Conservation (phyloP, 2,329 filamentous ascomycete species). For the Zarea fungicola region DNA sequence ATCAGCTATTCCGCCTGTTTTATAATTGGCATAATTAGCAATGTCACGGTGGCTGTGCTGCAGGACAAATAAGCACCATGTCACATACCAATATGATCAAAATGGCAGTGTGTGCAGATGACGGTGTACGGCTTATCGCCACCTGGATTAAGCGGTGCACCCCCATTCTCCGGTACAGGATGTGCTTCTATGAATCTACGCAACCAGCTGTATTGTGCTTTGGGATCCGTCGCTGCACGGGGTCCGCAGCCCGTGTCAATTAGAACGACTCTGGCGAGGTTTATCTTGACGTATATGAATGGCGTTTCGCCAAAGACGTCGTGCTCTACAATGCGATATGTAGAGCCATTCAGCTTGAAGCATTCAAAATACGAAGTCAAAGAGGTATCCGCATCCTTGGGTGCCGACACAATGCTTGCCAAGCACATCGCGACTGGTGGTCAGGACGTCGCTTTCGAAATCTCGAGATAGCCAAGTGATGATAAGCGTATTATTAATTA, state of each 20-base stretch:
- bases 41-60: slow-evolving; percentile 15
- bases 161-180: slow-evolving; percentile 29
- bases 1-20: slow-evolving; percentile 29
- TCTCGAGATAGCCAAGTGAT: too few species aligned
- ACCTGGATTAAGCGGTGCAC: slow-evolving; percentile 31
- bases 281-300: slow-evolving; percentile 41
- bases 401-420: too few species aligned
- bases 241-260: slow-evolving; percentile 44
- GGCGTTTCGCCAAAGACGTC: slow-evolving; percentile 38
- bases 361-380: not conserved
- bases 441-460: too few species aligned
- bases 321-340: slow-evolving; percentile 39
- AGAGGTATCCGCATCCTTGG: too few species aligned
- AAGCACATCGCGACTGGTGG: too few species aligned
- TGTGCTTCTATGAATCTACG: slow-evolving; percentile 36
- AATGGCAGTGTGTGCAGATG: slow-evolving; percentile 43
- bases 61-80: not conserved
- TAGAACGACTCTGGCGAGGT: slow-evolving; percentile 31
- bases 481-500: too few species aligned
- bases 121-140: slow-evolving; percentile 32
- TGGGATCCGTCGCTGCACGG: too few species aligned
- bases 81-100: slow-evolving; percentile 31
- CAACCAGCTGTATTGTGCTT: slow-evolving; percentile 30
- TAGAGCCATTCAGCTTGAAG: slow-evolving; percentile 32
- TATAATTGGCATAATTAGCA: too few species aligned